These are phyloP conservation scores for Pseudogymnoascus sp. DNA, from an alignment of 2,329 filamentous ascomycete genomes.

Conservation along the genomic window DNA sequence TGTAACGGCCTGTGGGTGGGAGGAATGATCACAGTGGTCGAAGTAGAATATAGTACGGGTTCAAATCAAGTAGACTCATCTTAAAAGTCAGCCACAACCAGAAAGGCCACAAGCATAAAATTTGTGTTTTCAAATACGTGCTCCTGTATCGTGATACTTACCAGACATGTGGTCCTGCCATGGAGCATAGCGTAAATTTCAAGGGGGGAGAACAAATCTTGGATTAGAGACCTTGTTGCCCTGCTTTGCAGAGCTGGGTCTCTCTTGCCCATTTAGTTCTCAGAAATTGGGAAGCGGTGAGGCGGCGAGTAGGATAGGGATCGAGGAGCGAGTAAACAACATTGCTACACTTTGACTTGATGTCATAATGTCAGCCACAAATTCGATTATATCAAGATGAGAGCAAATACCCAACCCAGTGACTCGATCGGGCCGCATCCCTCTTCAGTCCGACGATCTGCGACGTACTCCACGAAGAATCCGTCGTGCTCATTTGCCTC, in stretches of 20 bases:
- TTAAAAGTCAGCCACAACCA: no score
- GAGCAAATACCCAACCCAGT: slow-evolving; percentile 52
- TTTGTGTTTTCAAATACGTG: no score
- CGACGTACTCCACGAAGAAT: slow-evolving; percentile 60
- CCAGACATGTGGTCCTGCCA: no score
- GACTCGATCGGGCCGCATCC: slow-evolving; percentile 64
- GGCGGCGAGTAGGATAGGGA: slow-evolving; percentile 57
- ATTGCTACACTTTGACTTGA: slow-evolving; percentile 59
- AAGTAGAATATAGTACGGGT: no score
- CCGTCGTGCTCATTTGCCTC: slow-evolving; percentile 62
- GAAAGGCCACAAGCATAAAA: no score
- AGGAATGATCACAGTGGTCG: no score
- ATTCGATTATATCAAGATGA: not conserved
- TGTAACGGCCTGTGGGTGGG: no score
- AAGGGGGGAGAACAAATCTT: not conserved
- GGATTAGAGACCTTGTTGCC: slow-evolving; percentile 46
- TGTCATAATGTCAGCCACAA: not conserved
- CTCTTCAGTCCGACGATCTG: slow-evolving; percentile 58
- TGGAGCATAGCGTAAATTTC: no score
- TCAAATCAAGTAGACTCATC: no score
- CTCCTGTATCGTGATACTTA: no score
- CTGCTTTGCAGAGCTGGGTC: slow-evolving; percentile 60
- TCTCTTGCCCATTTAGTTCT: slow-evolving; percentile 68
- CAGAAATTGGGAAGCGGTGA: slow-evolving; percentile 61
- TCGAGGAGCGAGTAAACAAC: slow-evolving; percentile 67